Percentiles rank a stretch among this genome's conserved stretches.
These are phyloP conservation scores for Debaryomycetaceae sp. DNA, from an alignment of 1,139 yeast species.

Conservation along the genomic window DNA sequence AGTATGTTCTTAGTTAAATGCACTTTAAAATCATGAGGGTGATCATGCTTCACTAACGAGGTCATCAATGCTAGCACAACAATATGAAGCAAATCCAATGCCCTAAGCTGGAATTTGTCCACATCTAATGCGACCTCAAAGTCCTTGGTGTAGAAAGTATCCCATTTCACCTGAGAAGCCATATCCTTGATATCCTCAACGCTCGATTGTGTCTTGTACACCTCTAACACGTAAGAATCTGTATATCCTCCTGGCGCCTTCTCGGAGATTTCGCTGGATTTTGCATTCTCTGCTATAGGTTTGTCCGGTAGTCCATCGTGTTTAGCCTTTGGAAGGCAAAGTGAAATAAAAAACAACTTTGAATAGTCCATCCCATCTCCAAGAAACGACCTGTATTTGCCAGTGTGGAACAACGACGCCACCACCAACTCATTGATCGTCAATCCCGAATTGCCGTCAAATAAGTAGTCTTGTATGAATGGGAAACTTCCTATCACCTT, in stretches of 20 bases:
- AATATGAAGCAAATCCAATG: conserved; percentile 31
- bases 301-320: conserved; percentile 1
- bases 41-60: conserved; percentile 19
- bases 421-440: conserved; percentile 23
- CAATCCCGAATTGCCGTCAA: conserved; percentile 7
- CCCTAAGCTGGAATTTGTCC: conserved; percentile 28
- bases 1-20: conserved; percentile 11
- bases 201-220: conserved; percentile 1
- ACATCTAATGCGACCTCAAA: conserved; percentile 28
- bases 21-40: conserved; percentile 20
- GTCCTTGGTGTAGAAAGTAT: conserved; percentile 14
- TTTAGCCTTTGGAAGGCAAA: conserved; percentile 8
- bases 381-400: conserved; percentile 19
- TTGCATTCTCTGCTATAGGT: conserved; percentile 2
- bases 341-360: conserved; percentile 25
- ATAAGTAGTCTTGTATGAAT: conserved; percentile 18
- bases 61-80: conserved; percentile 43
- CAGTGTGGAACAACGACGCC: conserved; percentile 24
- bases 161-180: conserved; percentile 20
- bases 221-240: conserved; percentile 9
- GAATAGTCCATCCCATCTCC: conserved; percentile 20
- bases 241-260: conserved; percentile 1
- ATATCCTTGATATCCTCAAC: not conserved
- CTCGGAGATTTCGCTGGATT: conserved; percentile 7
- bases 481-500: conserved; percentile 31